These are phyloP conservation scores for Colletotrichum sp. DNA, from an alignment of 2,329 filamentous ascomycete genomes.

Conservation along the genomic window DNA sequence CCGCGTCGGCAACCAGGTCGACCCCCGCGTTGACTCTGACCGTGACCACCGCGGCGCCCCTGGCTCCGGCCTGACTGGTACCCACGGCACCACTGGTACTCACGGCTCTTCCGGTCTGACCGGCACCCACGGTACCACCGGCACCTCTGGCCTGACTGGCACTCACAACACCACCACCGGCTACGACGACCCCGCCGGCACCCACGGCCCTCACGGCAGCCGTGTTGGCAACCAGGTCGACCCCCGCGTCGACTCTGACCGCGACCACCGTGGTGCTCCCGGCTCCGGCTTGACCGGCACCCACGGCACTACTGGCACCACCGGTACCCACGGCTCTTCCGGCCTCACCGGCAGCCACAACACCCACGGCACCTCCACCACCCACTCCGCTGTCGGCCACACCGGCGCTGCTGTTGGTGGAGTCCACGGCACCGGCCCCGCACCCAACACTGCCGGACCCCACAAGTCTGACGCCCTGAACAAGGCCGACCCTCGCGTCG, in stretches of 20 bases:
- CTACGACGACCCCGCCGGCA: neutral
- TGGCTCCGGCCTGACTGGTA: constrained; percentile 5
- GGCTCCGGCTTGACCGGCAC: constrained; percentile 7
- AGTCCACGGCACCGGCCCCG: constrained; percentile 30
- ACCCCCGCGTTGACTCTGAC: neutral
- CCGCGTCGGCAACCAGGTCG: neutral
- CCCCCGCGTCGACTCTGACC: constrained; percentile 1
- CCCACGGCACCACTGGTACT: constrained; percentile 8
- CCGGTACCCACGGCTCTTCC: constrained; percentile 15
- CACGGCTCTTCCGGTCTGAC: constrained; percentile 25
- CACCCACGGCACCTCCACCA: constrained; percentile 44
- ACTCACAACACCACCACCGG: neutral
- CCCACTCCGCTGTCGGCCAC: constrained; percentile 38
- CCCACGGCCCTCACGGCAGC: constrained; percentile 31
- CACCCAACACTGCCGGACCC: constrained; percentile 38
- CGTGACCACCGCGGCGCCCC: constrained; percentile 27
- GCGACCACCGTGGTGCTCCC: constrained; percentile 25
- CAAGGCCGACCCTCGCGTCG: constrained; percentile 61
- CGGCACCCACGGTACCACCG: constrained; percentile 31
- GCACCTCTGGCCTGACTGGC: constrained; percentile 20
- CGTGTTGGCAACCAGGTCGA: neutral
- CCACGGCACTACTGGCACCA: constrained; percentile 5
- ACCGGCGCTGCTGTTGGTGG: constrained; percentile 26
- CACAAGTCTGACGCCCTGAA: constrained; percentile 60
- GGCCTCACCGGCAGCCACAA: constrained; percentile 26